Evolutionary conservation across 345 rosid species (phyloP).

Genomic region (Linum lewisii): DNA sequence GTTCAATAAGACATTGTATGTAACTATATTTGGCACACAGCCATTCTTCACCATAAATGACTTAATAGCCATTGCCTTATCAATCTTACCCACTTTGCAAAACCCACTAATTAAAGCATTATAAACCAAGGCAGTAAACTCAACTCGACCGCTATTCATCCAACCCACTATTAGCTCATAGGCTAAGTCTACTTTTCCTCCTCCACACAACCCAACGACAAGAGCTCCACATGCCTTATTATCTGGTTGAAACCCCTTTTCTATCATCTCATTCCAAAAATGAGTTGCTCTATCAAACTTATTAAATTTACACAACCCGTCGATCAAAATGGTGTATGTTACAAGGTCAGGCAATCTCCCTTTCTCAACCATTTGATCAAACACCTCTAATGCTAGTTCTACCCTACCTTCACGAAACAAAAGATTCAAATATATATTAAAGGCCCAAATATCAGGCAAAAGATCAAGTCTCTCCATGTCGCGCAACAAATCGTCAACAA

Average conservation of each 20-base stretch:
- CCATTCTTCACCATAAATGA: constrained; percentile 67
- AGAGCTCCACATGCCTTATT: constrained; percentile 47
- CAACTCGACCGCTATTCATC: constrained; percentile 42
- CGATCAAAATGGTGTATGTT: constrained; percentile 61
- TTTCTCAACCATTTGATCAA: constrained; percentile 37
- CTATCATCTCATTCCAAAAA: constrained; percentile 62
- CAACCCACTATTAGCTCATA: constrained; percentile 67
- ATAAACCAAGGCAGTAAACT: constrained; percentile 52
- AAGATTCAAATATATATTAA: constrained; percentile 62
- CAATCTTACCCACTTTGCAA: constrained; percentile 62
- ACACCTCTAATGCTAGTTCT: constrained; percentile 51
- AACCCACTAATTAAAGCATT: constrained; percentile 76
- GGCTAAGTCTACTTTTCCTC: constrained; percentile 77
- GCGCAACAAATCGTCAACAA: constrained; percentile 41
- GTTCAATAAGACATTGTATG: constrained; percentile 69
- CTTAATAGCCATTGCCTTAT: constrained; percentile 60
- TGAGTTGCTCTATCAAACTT: constrained; percentile 42
- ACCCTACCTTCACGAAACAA: constrained; percentile 44
- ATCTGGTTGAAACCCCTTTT: constrained; percentile 54
- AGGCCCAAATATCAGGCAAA: constrained; percentile 77
- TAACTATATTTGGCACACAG: constrained; percentile 64
- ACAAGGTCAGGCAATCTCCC: constrained; percentile 89
- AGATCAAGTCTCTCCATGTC: constrained; percentile 64
- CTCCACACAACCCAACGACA: constrained; percentile 57
- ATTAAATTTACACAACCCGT: constrained; percentile 52